Conservation (phyloP, 352 stramenopile species). For the Phytophthora ramorum region DNA sequence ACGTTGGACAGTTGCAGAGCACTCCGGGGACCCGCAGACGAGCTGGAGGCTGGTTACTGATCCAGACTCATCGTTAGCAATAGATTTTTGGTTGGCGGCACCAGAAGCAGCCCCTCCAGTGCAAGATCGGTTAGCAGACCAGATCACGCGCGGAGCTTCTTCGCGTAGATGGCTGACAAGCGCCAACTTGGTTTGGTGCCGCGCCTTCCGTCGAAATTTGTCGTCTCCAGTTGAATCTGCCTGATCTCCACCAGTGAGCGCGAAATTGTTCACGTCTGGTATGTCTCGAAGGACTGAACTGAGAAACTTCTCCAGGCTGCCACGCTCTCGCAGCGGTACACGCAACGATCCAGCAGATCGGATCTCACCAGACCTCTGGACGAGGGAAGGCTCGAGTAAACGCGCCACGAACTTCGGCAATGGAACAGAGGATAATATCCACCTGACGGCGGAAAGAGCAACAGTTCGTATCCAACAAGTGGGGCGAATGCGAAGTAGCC, state of each 20-base stretch:
- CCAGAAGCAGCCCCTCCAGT: constrained; percentile 6
- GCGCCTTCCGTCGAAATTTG: constrained; percentile 70
- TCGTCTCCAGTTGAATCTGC: constrained; percentile 43
- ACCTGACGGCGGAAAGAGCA: constrained; percentile 9
- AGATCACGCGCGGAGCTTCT: constrained; percentile 54
- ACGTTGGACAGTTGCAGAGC: constrained; percentile 40
- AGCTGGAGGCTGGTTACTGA: constrained; percentile 18
- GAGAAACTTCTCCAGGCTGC: constrained; percentile 45
- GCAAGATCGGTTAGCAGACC: constrained; percentile 55
- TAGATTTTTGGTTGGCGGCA: constrained; percentile 7
- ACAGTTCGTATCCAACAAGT: constrained; percentile 16
- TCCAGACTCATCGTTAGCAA: not conserved
- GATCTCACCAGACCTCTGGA: not conserved
- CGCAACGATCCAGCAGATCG: constrained; percentile 22
- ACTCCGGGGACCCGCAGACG: constrained; percentile 43
- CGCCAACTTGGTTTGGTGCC: constrained; percentile 63
- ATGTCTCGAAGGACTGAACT: constrained; percentile 21
- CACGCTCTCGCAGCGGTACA: constrained; percentile 27
- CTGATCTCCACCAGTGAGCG: not conserved
- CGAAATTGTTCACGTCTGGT: constrained; percentile 3
- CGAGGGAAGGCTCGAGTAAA: constrained; percentile 8
- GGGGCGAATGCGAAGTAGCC: constrained; percentile 5
- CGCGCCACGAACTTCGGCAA: constrained; percentile 15
- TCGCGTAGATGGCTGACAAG: constrained; percentile 54
- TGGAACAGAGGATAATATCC: constrained; percentile 25